phyloP scores from a whole-genome alignment of 1,139 yeast species.

The Nakaseomyces sp. region DNA sequence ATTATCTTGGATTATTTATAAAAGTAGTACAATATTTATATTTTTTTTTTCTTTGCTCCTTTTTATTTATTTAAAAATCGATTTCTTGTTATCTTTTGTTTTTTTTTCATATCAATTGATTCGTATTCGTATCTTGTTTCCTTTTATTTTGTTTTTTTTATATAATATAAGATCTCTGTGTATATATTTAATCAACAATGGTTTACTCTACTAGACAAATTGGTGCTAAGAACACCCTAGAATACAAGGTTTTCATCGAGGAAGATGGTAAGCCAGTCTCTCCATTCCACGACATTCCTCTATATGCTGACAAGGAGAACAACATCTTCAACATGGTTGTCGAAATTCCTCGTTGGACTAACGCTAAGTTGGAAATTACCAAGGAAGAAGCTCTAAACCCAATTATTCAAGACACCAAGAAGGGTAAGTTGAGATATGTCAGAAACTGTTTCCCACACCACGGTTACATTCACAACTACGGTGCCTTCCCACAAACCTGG shows the following conservation, averaged over 20 bases:
- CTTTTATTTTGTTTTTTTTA: not conserved
- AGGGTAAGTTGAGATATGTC: slow-evolving; percentile 78
- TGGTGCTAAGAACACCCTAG: slow-evolving; percentile 88
- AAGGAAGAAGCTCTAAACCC: slow-evolving; percentile 65
- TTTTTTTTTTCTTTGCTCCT: no score
- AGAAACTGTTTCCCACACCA: slow-evolving; percentile 93
- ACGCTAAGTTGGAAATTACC: slow-evolving; percentile 79
- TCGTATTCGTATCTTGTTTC: not conserved
- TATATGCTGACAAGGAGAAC: slow-evolving; percentile 54
- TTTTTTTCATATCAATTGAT: no score
- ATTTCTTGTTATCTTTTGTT: no score
- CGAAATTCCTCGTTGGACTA: slow-evolving; percentile 87
- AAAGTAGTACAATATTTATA: no score
- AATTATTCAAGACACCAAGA: slow-evolving; percentile 79
- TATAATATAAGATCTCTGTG: not conserved
- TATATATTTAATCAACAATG: slow-evolving; percentile 38
- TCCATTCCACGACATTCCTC: slow-evolving; percentile 70
- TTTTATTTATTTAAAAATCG: no score
- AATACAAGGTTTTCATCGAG: slow-evolving; percentile 74
- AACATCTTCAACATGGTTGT: slow-evolving; percentile 76
- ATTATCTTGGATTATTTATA: no score
- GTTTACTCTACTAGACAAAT: slow-evolving; percentile 71
- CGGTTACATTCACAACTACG: slow-evolving; percentile 93
- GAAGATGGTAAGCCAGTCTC: slow-evolving; percentile 61
- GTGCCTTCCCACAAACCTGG: slow-evolving; percentile 99